A percentile compares a stretch with the other conserved stretches of the same genome.
Evolutionary conservation across 176 grass and related monocot species (phyloP).

Genomic region (Carex cristatella): DNA sequence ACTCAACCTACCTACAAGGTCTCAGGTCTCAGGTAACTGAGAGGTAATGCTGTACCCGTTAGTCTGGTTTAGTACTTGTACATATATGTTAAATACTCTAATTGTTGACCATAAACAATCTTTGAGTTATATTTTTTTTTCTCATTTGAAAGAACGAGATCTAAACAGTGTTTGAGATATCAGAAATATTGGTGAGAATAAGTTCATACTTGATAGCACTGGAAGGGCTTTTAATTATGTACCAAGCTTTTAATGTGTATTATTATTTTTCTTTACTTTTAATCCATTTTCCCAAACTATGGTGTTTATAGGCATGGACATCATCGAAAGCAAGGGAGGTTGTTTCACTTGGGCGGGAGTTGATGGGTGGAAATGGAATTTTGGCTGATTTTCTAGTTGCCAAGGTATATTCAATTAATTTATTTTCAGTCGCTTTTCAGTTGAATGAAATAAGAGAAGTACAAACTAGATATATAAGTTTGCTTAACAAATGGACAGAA

Average conservation of each 20-base stretch:
- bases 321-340: slow-evolving; percentile 69
- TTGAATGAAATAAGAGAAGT: not conserved
- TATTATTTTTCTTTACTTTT: not conserved
- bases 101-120: not conserved
- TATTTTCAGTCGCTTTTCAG: not conserved
- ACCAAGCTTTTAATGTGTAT: not conserved
- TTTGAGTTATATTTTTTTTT: not conserved
- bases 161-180: not conserved
- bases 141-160: too few relatives aligned
- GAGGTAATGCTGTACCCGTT: not conserved
- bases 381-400: slow-evolving; percentile 95
- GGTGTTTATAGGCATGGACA: slow-evolving; percentile 63
- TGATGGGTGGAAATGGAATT: slow-evolving; percentile 90
- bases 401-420: slow-evolving; percentile 46
- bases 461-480: not conserved
- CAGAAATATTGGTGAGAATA: not conserved
- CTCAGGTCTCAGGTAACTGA: not conserved
- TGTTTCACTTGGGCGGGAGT: slow-evolving; percentile 77
- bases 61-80: not conserved
- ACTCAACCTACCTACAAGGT: not conserved
- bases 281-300: not conserved
- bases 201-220: not conserved
- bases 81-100: not conserved
- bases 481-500: not conserved
- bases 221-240: not conserved